A percentile compares a stretch with the other conserved stretches of the same genome.
Conservation (phyloP, 257 asterid species). For the Nemophila menziesii region DNA sequence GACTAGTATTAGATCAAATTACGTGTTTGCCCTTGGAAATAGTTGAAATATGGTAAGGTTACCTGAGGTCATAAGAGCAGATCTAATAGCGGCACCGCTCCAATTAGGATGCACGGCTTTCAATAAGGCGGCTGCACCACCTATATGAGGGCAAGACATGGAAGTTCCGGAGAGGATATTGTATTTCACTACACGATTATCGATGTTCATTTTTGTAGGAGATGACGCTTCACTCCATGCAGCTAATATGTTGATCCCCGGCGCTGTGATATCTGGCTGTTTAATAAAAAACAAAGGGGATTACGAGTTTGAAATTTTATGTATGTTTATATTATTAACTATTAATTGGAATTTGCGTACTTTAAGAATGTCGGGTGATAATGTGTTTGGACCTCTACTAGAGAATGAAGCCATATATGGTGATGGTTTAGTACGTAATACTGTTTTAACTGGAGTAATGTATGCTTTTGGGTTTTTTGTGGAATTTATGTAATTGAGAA, state of each 20-base stretch:
- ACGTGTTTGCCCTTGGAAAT: no score
- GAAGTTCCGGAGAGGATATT: slow-evolving; percentile 78
- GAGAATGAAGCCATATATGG: slow-evolving; percentile 35
- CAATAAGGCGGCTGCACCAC: slow-evolving; percentile 64
- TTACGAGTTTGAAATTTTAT: no score
- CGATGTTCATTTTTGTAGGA: slow-evolving; percentile 47
- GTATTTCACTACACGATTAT: slow-evolving; percentile 50
- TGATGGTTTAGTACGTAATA: slow-evolving; percentile 18
- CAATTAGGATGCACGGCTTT: slow-evolving; percentile 77
- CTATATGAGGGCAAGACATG: slow-evolving; percentile 91
- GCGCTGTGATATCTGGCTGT: slow-evolving; percentile 94
- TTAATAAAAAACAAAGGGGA: not conserved
- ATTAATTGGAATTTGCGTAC: slow-evolving; percentile 9
- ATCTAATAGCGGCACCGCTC: slow-evolving; percentile 92
- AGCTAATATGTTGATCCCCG: slow-evolving; percentile 79
- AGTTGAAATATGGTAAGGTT: no score
- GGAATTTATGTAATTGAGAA: slow-evolving; percentile 20
- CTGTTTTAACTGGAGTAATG: slow-evolving; percentile 17
- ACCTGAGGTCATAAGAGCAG: slow-evolving; percentile 85
- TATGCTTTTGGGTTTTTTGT: slow-evolving; percentile 21
- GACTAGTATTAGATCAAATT: not conserved
- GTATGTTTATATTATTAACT: not conserved
- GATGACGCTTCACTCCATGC: slow-evolving; percentile 93
- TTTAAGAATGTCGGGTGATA: slow-evolving; percentile 31
- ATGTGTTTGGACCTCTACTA: slow-evolving; percentile 31